These are phyloP conservation scores for Tolypocladium tundrense DNA, from an alignment of 2,329 filamentous ascomycete species.

Conservation along the genomic window DNA sequence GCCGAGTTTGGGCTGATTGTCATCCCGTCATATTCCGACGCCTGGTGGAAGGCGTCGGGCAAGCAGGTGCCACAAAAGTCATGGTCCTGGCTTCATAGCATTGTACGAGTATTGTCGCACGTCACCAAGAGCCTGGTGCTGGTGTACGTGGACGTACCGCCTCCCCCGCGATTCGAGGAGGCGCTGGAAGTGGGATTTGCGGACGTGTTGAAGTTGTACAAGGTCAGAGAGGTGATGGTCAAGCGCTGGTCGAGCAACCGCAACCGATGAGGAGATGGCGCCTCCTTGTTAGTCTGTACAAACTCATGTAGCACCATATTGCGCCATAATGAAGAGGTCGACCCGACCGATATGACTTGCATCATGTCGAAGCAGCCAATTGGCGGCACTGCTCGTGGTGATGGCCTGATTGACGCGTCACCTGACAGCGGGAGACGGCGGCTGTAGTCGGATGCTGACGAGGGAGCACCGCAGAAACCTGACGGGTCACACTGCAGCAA, in stretches of 20 bases:
- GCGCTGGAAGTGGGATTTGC: constrained; percentile 46
- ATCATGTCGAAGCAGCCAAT: not conserved
- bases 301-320: not conserved
- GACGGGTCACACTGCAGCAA: not conserved
- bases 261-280: constrained; percentile 32
- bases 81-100: constrained; percentile 80
- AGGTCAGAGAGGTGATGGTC: constrained; percentile 69
- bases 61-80: constrained; percentile 38
- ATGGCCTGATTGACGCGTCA: not conserved
- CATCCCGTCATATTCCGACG: constrained; percentile 68
- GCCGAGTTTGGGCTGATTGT: constrained; percentile 87
- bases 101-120: constrained; percentile 81
- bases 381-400: not conserved
- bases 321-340: not conserved
- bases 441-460: not conserved
- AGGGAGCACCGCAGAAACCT: not conserved
- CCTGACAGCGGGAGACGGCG: not conserved
- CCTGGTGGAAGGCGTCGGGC: constrained; percentile 56
- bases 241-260: constrained; percentile 79
- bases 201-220: constrained; percentile 56
- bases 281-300: not conserved
- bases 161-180: constrained; percentile 41
- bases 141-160: constrained; percentile 83
- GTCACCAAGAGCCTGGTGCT: constrained; percentile 85
- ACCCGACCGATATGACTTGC: not conserved